Base-by-base conservation (phyloP, 2,329 filamentous ascomycete species). In the Nigrospora sphaerica region DNA sequence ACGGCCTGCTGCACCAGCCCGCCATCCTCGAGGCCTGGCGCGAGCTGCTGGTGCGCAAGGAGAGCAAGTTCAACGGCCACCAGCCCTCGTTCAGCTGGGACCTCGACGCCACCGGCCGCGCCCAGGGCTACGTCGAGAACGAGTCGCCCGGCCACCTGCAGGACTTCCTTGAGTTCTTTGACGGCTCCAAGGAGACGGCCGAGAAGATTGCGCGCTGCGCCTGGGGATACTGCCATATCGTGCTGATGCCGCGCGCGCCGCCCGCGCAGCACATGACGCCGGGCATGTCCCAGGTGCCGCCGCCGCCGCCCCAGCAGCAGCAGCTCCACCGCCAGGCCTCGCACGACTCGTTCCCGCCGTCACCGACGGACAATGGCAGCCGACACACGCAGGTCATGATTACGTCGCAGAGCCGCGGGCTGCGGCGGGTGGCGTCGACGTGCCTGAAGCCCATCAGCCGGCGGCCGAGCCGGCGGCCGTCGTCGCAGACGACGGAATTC, bases 1-100 rank as follows among this genome's bases (percentile, higher is more conserved):
- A 84, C 53, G 81, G 80, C 6, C 67, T 85, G 12, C 67, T 86
- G n/a, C 82, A 84, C 56, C 81, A 86, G 57, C 75, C 80, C 1
- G 71, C 76, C 32, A 75, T 85, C 38, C 73, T 76, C 51, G 72
- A 76, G 44, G 77, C 78, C 5, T 85, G 82, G 81, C 79, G 81
- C 50, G 68, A 71, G 1, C 63, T 83, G 32, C 69, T 80, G 42
- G 66, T 66, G 49, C 73, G 61, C 32, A 68, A 66, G 46, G 63
- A 71, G 40, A 63, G 65, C 14, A 59, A 72, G n/a, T 66, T 77
- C 47, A 60, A 66, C 36, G 63, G 69, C 31, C 65, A 78, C 54
- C 74, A 83, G 51, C 71, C 77, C 16, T 76, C 81, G 50, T 75
- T 78, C 54, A 69, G 79, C 45, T 85, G 81, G 81, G 73, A 77